A percentile compares a stretch with the other conserved stretches of the same genome.
Conservation (phyloP, 2,329 filamentous ascomycete species). For the Neopestalotiopsis rosae region DNA sequence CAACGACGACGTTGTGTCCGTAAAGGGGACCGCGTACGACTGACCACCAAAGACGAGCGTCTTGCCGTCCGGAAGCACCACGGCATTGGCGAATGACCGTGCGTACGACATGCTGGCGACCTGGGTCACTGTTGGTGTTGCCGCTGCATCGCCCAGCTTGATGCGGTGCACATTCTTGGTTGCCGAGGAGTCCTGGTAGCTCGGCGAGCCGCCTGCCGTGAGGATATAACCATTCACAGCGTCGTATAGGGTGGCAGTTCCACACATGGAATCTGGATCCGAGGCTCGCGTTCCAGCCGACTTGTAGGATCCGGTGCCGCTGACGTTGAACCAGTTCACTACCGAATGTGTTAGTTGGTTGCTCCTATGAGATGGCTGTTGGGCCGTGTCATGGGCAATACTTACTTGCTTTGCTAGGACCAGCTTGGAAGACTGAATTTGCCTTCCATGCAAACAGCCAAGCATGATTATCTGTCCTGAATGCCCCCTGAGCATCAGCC, state of each 20-base stretch:
- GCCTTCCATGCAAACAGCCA: conserved; percentile 59
- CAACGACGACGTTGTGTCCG: conserved; percentile 40
- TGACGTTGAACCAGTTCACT: conserved; percentile 59
- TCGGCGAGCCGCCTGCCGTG: conserved; percentile 50
- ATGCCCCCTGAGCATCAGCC: conserved; percentile 46
- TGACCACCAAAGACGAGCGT: conserved; percentile 49
- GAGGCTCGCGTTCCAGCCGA: conserved; percentile 48
- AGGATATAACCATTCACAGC: conserved; percentile 55
- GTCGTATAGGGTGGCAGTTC: conserved; percentile 58
- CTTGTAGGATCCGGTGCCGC: conserved; percentile 42
- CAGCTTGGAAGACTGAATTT: conserved; percentile 55
- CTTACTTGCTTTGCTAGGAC: conserved; percentile 46
- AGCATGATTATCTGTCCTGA: conserved; percentile 56
- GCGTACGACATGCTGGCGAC: conserved; percentile 41
- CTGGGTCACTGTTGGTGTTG: conserved; percentile 32
- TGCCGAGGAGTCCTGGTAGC: conserved; percentile 45
- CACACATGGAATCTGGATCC: conserved; percentile 55
- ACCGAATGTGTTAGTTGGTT: neutral
- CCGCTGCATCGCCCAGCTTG: conserved; percentile 39
- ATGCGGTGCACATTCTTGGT: conserved; percentile 51
- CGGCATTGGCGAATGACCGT: conserved; percentile 45
- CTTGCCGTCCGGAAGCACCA: conserved; percentile 48
- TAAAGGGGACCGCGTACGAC: conserved; percentile 40
- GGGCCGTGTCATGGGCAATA: conserved; percentile 8
- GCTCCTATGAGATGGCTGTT: conserved; percentile 5